Evolutionary conservation across 345 rosid species (phyloP), one percentile per base, ranked within the genome.

Genomic region (Pseudoturritis turrita): DNA sequence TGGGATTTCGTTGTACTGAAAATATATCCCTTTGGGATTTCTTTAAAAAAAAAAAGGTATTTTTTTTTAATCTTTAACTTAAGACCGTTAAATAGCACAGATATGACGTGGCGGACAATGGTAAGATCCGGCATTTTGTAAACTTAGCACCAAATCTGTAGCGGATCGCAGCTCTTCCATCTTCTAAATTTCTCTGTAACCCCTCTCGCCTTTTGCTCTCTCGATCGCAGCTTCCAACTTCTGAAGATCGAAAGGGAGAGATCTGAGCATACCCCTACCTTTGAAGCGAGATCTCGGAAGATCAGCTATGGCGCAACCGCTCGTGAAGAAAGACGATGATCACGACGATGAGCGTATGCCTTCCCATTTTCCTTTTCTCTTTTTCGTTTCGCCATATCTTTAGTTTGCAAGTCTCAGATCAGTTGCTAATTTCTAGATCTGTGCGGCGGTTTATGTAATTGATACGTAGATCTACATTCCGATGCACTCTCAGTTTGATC

Each of bases 271-370:
- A 21, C 54, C 4, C 8, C 26, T 14, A 26, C 36, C 35, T 26
- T 41, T 23, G 36, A 51, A 61, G 7, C 36, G 69, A 28, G 43
- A 50, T 62, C 45, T 41, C 52, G 7, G 44, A 47, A 53, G 69
- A 47, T 76, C 51, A 53, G 63, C 81, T 15, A 92, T 92, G 98
- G 98, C 98, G 40, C 98, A 92, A 73, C 96, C 96, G 51, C 78
- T 88, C 64, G 81, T 88, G 62, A 92, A 92, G 86, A 92, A 92
- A 76, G 96, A 92, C 76, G 98, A 92, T 50, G 98, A 92, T 78
- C 91, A 81, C 58, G 98, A 92, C 72, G 98, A 92, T 52, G 98
- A 92, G 81, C 83, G 98, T 92, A 47, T 68, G 67, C 66, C 61
- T 49, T 47, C 21, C 31, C 17, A 5, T 4, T 4, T 55, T 25